Base-by-base conservation (phyloP, 306 rosid genomes). In the Pachyrhizus erosus region DNA sequence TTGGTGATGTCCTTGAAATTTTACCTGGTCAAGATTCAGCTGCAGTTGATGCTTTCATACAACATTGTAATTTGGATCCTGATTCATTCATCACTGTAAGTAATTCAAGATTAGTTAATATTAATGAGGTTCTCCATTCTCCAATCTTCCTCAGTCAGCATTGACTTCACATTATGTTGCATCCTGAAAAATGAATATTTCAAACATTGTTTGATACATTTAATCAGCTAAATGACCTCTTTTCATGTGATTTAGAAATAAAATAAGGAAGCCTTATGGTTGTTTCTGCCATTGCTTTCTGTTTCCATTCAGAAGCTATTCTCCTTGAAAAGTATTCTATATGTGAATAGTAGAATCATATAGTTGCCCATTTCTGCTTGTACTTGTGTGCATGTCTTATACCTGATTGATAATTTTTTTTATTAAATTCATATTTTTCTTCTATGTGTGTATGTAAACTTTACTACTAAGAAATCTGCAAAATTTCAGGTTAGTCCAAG, bases 21-120 rank as follows among this genome's bases (percentile, higher is more conserved):
- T 98, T 95, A 54, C 98, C 99, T 21, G 76, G 87, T 84, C 99
- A 95, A 89, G 87, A 82, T 78, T 86, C 86, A 21, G 87, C 92
- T 71, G 91, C 88, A 64, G 89, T 93, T 52, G 94, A 93, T 81
- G 87, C 92, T 65, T 95, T 91, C 85, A 82, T 95, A 34, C 82
- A 33, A 60, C 89, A 90, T 40, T 95, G 97, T 86, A 84, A 87
- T 87, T 88, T 93, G 87, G 93, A 95, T 80, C 98, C 98, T 9
- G 89, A 93, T 86, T 83, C 94, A 65, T 85, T 86, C 70, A 89
- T 96, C 75, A 92, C 91, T 1, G 98, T 96, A 86, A 90, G 97
- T 88, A 90, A 96, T 49, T 78, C 71, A 68, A 65, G 13, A 43
- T 78, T 45, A 75, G 24, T 27, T 82, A 58, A 65, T 78, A 26